Percentiles rank a stretch among this genome's conserved stretches.
phyloP scores from a whole-genome alignment of 768 basidiomycete species.

The Scleroderma bovista region DNA sequence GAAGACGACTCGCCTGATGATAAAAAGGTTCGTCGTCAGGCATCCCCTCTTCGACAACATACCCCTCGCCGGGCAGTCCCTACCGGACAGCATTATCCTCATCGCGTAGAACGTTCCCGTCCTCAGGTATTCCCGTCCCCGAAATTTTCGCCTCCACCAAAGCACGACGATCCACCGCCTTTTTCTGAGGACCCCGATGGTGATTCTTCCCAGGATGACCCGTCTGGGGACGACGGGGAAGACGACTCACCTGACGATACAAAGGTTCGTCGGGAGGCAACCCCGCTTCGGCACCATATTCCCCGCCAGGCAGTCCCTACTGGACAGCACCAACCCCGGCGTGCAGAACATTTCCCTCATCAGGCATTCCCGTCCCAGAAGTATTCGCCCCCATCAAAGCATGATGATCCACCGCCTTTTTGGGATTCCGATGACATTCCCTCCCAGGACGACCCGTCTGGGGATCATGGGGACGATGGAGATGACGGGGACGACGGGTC shows the following conservation, averaged over 20 bases:
- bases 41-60: neutral
- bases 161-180: no score
- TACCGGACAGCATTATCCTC: neutral
- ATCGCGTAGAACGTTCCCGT: neutral
- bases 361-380: neutral
- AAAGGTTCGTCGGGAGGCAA: neutral
- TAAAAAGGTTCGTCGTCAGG: neutral
- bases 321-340: neutral
- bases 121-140: neutral
- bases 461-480: neutral
- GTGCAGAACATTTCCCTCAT: neutral
- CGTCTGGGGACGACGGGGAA: neutral
- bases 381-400: neutral
- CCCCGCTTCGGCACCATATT: neutral
- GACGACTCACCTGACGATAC: neutral
- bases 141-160: neutral
- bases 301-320: slow-evolving; percentile 4
- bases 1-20: neutral
- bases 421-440: neutral
- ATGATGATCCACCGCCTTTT: no score
- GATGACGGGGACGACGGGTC: neutral
- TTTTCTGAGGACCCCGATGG: neutral
- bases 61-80: neutral
- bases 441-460: neutral
- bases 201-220: neutral